Evolutionary conservation across 2,329 filamentous ascomycete genomes (phyloP).

Genomic region (Epichloe coenophiala): DNA sequence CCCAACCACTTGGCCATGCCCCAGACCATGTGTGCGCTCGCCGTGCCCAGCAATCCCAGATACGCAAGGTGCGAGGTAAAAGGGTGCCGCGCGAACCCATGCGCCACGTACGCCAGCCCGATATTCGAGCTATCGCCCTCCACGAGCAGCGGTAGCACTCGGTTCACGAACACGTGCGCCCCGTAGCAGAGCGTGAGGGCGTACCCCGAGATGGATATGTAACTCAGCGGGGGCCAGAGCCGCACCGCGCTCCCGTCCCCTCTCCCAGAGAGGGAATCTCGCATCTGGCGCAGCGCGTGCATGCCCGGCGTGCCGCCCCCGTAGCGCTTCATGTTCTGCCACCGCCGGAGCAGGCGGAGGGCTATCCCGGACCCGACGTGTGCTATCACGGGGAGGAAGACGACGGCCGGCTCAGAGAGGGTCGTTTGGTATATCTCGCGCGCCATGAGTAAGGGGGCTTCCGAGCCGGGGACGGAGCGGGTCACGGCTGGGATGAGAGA

Average conservation of each 20-base stretch:
- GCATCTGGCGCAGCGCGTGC: constrained; percentile 23
- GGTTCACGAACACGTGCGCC: constrained; percentile 64
- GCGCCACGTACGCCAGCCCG: constrained; percentile 68
- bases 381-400: constrained; percentile 58
- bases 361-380: constrained; percentile 69
- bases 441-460: constrained; percentile 79
- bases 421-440: constrained; percentile 85
- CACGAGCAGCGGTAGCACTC: constrained; percentile 57
- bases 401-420: constrained; percentile 64
- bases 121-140: constrained; percentile 82
- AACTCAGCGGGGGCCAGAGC: constrained; percentile 57
- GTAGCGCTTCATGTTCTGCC: constrained; percentile 59
- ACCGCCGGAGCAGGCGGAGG: constrained; percentile 60
- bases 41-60: constrained; percentile 49
- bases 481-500: constrained; percentile 67
- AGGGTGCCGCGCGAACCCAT: constrained; percentile 67
- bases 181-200: constrained; percentile 49
- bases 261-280: constrained; percentile 18
- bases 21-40: constrained; percentile 69
- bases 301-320: constrained; percentile 52
- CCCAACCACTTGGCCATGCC: constrained; percentile 75
- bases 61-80: constrained; percentile 57
- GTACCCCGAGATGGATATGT: constrained; percentile 63
- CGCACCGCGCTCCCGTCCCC: constrained; percentile 19
- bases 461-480: constrained; percentile 57